Conservation (phyloP, 108 stramenopile genomes). For the Phaeodactylum tricornutum region DNA sequence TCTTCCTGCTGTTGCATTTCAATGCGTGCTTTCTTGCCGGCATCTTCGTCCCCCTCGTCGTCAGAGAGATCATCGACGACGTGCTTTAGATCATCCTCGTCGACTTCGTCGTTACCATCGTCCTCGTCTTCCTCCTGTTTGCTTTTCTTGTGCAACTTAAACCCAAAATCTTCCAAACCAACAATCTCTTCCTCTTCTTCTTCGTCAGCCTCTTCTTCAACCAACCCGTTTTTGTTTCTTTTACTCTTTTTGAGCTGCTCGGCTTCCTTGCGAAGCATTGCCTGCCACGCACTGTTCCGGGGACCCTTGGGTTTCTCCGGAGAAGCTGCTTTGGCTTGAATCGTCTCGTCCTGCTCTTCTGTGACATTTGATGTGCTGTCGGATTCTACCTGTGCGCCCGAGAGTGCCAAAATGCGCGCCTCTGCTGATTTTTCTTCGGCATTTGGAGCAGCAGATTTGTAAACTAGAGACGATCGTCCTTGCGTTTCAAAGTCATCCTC, state of each 20-base stretch:
- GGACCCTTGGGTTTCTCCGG: slow-evolving; percentile 23
- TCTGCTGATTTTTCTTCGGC: too few species aligned
- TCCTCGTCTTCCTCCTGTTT: slow-evolving; percentile 72
- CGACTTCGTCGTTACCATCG: slow-evolving; percentile 27
- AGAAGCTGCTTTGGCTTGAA: slow-evolving; percentile 2
- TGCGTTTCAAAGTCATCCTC: too few species aligned
- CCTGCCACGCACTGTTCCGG: slow-evolving; percentile 67
- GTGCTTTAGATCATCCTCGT: slow-evolving; percentile 74
- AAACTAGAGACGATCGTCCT: too few species aligned
- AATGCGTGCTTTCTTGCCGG: slow-evolving; percentile 52
- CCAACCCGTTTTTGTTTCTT: slow-evolving; percentile 34
- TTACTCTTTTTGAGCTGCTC: slow-evolving; percentile 56
- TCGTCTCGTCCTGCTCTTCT: too few species aligned
- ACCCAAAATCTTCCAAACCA: slow-evolving; percentile 86
- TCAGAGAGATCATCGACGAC: slow-evolving; percentile 86
- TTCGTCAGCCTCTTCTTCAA: slow-evolving; percentile 85
- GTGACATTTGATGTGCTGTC: too few species aligned
- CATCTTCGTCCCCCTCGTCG: slow-evolving; percentile 84
- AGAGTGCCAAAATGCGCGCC: too few species aligned
- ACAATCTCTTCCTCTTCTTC: slow-evolving; percentile 86
- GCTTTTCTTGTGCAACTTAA: slow-evolving; percentile 55
- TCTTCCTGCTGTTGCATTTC: slow-evolving; percentile 52
- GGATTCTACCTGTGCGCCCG: too few species aligned
- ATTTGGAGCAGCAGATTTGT: too few species aligned
- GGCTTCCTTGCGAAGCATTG: slow-evolving; percentile 66